Percentiles rank a stretch among this genome's conserved stretches.
phyloP scores from a whole-genome alignment of 139 green algal species.

The Chlamydomonas sphaeroides region DNA sequence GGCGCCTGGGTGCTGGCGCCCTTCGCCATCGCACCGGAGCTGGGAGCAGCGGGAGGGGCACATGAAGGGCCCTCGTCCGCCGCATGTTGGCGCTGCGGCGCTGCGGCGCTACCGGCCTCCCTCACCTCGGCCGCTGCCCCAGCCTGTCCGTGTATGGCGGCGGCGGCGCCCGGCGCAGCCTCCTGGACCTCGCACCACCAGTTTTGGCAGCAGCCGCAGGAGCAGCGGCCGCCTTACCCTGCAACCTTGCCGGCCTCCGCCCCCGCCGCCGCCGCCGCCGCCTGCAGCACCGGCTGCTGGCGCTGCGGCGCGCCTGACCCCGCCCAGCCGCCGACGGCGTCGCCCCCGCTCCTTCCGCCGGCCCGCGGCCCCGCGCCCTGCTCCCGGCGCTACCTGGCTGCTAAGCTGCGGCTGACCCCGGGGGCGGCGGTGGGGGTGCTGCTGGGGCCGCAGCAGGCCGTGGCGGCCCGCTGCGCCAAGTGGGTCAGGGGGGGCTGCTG shows the following conservation, averaged over 20 bases:
- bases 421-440: slow-evolving; percentile 7
- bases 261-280: no score
- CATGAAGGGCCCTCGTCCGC: no score
- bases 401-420: slow-evolving; percentile 1
- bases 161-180: neutral
- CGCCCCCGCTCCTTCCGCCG: no score
- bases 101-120: neutral
- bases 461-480: slow-evolving; percentile 19
- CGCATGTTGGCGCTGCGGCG: slow-evolving; percentile 1
- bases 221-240: no score
- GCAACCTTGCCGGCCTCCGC: no score
- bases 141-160: neutral
- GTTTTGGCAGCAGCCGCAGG: no score
- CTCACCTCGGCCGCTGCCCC: neutral
- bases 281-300: neutral
- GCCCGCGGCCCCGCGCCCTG: no score
- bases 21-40: neutral
- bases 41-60: neutral
- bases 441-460: neutral
- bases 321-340: no score
- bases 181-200: no score
- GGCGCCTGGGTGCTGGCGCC: slow-evolving; percentile 18
- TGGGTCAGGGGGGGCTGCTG: no score
- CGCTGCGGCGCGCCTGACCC: neutral
- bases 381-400: slow-evolving; percentile 1